Conservation (phyloP, 2,329 filamentous ascomycete genomes). For the Chaetomiaceae sp. region DNA sequence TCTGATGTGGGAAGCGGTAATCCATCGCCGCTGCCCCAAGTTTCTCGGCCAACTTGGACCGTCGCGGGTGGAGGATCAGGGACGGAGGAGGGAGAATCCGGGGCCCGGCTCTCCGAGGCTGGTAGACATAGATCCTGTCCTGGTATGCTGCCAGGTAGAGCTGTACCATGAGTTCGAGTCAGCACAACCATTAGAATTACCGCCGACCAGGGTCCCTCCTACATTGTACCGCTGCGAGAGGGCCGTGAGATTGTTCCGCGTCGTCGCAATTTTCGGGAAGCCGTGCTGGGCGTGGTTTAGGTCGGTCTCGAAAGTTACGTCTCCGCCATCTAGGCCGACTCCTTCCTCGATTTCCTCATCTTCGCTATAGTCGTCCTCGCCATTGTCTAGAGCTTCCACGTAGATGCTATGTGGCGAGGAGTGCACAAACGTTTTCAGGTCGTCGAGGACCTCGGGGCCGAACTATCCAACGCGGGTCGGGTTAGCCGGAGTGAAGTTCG, state of each 20-base stretch:
- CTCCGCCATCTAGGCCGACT: background rate
- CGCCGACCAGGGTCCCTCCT: constrained; percentile 18
- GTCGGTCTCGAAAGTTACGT: background rate
- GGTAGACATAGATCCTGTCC: constrained; percentile 54
- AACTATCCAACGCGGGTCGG: constrained; percentile 16
- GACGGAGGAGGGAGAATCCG: constrained; percentile 50
- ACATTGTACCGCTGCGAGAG: constrained; percentile 56
- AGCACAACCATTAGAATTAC: background rate
- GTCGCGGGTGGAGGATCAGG: constrained; percentile 45
- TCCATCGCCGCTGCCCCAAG: constrained; percentile 55
- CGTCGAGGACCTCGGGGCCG: constrained; percentile 21
- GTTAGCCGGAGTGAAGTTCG: constrained; percentile 1
- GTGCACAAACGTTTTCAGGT: constrained; percentile 21
- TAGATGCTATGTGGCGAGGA: constrained; percentile 1
- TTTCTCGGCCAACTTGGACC: constrained; percentile 37
- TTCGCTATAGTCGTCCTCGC: constrained; percentile 19
- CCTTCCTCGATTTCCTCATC: constrained; percentile 12
- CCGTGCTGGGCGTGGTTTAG: constrained; percentile 3
- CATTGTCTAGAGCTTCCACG: constrained; percentile 21
- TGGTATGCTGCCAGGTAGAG: constrained; percentile 59
- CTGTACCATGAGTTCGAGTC: constrained; percentile 29
- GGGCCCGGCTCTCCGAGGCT: constrained; percentile 41
- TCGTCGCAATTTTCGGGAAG: constrained; percentile 29
- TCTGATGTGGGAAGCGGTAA: constrained; percentile 48
- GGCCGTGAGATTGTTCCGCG: constrained; percentile 53